Percentiles rank a stretch among this genome's conserved stretches.
Conservation (phyloP, 2,329 filamentous ascomycete species). For the Claviceps africana region DNA sequence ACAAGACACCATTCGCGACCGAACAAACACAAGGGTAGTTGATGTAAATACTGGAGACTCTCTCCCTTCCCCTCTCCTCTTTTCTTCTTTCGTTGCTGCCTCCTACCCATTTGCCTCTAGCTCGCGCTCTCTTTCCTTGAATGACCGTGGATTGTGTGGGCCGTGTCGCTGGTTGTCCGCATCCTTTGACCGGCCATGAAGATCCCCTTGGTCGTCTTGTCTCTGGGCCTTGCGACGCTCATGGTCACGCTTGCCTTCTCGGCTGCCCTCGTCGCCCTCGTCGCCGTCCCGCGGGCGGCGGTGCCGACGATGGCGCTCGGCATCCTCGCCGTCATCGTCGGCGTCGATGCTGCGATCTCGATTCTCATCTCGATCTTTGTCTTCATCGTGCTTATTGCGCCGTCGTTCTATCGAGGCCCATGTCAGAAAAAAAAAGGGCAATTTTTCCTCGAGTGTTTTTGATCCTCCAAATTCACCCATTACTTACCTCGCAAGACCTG, state of each 20-base stretch:
- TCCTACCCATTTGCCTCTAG: conserved; percentile 1
- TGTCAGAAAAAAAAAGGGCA: not conserved
- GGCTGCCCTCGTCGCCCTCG: conserved; percentile 5
- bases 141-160: conserved; percentile 11
- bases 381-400: conserved; percentile 21
- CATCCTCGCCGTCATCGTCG: conserved; percentile 8
- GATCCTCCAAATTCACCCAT: no score
- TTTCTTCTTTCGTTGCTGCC: not conserved
- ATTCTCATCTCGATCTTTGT: conserved; percentile 17
- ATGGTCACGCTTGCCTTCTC: conserved; percentile 4
- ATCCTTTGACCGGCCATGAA: conserved; percentile 7
- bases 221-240: conserved; percentile 11
- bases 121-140: conserved; percentile 10
- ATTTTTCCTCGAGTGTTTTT: no score
- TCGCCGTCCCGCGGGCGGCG: conserved; percentile 9
- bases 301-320: conserved; percentile 10
- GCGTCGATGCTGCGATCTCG: conserved; percentile 5
- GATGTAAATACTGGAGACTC: not conserved
- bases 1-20: not conserved
- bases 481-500: conserved; percentile 62
- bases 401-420: conserved; percentile 14
- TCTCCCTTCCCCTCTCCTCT: no score
- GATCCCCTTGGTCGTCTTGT: conserved; percentile 13
- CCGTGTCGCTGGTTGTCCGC: conserved; percentile 5
- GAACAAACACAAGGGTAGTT: not conserved